These are phyloP conservation scores for Pyrenophora seminiperda DNA, from an alignment of 2,329 filamentous ascomycete genomes.

Conservation along the genomic window DNA sequence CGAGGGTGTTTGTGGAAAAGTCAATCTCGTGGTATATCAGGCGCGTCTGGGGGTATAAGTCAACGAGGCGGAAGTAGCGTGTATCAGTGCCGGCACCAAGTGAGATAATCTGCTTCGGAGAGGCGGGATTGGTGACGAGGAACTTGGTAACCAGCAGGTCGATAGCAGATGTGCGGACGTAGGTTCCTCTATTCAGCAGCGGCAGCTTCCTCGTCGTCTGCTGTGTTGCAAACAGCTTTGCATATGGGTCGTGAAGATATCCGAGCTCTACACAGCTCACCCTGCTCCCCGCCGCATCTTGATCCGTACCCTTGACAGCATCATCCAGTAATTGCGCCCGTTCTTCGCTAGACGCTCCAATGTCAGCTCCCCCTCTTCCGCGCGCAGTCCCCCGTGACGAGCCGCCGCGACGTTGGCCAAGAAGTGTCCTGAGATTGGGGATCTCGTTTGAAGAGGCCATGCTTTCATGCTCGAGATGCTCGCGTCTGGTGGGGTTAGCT, in stretches of 20 bases:
- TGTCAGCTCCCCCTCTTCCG: constrained; percentile 42
- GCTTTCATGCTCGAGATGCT: constrained; percentile 20
- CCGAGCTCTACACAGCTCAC: constrained; percentile 85
- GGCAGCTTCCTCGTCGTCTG: constrained; percentile 71
- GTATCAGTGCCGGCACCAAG: constrained; percentile 95
- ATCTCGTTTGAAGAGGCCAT: constrained; percentile 75
- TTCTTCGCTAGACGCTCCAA: constrained; percentile 33
- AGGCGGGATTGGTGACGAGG: constrained; percentile 53
- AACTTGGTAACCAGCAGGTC: constrained; percentile 78
- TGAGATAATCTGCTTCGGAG: constrained; percentile 79
- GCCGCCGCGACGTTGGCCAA: constrained; percentile 55
- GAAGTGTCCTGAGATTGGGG: constrained; percentile 73
- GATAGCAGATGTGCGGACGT: constrained; percentile 82
- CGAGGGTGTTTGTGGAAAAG: constrained; percentile 73
- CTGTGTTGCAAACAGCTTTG: constrained; percentile 67
- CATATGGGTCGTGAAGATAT: constrained; percentile 84
- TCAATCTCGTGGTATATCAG: constrained; percentile 92
- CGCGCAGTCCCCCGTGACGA: constrained; percentile 56
- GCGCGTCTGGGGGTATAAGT: constrained; percentile 49
- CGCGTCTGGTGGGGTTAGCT: constrained; percentile 36
- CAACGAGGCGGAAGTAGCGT: constrained; percentile 76
- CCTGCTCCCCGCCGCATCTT: constrained; percentile 85
- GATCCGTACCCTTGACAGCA: constrained; percentile 85
- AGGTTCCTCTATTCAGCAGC: constrained; percentile 96
- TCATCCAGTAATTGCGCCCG: constrained; percentile 63